phyloP scores from a whole-genome alignment of 2,329 filamentous ascomycete species.

The Fusarium avenaceum region DNA sequence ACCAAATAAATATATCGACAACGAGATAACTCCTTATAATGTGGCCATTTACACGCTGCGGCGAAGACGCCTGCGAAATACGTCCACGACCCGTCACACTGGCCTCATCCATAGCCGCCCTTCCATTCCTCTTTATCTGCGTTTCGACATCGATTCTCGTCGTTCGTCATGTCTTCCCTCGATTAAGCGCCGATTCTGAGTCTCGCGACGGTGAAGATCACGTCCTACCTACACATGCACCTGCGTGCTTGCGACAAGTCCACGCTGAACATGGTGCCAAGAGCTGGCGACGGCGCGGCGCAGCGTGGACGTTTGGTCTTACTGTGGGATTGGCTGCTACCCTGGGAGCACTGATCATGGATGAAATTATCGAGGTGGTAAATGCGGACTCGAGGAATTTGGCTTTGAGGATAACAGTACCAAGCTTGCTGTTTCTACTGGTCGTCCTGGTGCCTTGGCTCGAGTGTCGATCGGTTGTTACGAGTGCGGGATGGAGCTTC shows the following conservation, averaged over 20 bases:
- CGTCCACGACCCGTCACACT: conserved; percentile 58
- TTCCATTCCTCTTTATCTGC: conserved; percentile 81
- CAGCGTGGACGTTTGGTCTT: conserved; percentile 77
- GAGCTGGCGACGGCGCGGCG: conserved; percentile 64
- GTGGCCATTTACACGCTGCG: conserved; percentile 65
- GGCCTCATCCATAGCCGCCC: conserved; percentile 69
- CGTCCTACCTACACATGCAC: conserved; percentile 73
- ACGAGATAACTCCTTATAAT: conserved; percentile 41
- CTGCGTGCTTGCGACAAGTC: conserved; percentile 68
- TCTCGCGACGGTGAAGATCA: conserved; percentile 70
- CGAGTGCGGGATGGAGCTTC: conserved; percentile 72
- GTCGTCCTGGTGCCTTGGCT: conserved; percentile 83
- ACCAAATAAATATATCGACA: conserved; percentile 9
- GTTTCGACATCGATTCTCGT: conserved; percentile 72
- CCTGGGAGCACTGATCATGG: conserved; percentile 83
- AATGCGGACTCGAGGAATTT: conserved; percentile 74
- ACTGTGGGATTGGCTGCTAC: conserved; percentile 84
- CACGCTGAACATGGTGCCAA: conserved; percentile 71
- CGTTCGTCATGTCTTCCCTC: conserved; percentile 77
- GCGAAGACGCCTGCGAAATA: conserved; percentile 67
- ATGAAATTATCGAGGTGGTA: conserved; percentile 84
- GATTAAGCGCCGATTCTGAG: conserved; percentile 71
- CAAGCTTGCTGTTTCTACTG: conserved; percentile 77
- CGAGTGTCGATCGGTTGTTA: conserved; percentile 77
- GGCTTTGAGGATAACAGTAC: conserved; percentile 77